Conservation (phyloP, 768 basidiomycete species). For the Lactarius quietus region DNA sequence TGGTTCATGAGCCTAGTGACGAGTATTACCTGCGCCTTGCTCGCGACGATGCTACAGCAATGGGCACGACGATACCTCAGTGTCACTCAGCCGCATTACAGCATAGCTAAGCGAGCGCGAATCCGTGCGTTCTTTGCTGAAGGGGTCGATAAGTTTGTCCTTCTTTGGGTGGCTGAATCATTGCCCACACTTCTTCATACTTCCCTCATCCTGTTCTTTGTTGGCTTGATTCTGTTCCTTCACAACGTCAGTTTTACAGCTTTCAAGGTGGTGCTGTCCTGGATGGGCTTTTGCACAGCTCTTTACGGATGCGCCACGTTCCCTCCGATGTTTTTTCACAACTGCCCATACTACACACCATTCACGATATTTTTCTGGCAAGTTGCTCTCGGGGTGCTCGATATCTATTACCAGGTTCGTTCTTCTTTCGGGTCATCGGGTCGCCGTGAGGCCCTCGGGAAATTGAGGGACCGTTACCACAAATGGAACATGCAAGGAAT, state of each 20-base stretch:
- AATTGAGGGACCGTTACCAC: background rate
- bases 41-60: slow-evolving; percentile 10
- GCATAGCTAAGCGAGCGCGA: background rate
- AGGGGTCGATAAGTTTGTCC: background rate
- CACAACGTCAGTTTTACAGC: background rate
- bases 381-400: background rate
- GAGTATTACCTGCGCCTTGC: slow-evolving; percentile 2
- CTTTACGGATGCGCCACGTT: background rate
- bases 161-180: background rate
- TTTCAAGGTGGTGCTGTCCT: background rate
- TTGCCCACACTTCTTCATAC: background rate
- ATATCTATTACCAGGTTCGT: background rate
- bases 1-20: slow-evolving; percentile 13
- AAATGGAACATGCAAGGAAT: background rate
- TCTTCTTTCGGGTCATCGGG: background rate
- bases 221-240: background rate
- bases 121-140: slow-evolving; percentile 2
- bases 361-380: background rate
- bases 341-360: background rate
- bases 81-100: background rate
- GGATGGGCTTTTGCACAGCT: background rate
- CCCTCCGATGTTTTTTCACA: background rate
- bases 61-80: slow-evolving; percentile 9
- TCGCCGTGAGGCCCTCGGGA: background rate
- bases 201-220: background rate